Evolutionary conservation across 2,329 filamentous ascomycete genomes (phyloP), one percentile per base, ranked within the genome.

Genomic region (Phialocephala subalpina): DNA sequence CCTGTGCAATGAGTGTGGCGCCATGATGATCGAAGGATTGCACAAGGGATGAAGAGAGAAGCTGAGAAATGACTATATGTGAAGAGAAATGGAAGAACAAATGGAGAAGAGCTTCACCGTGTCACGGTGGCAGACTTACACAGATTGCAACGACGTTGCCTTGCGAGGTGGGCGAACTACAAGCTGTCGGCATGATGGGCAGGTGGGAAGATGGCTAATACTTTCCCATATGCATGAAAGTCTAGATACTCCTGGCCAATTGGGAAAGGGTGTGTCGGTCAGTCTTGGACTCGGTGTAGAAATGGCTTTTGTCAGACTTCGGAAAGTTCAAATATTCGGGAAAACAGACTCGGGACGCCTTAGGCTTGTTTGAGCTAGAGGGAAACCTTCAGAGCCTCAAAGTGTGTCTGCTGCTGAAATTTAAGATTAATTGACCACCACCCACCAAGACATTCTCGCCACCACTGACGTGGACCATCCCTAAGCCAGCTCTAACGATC

Each of bases 381-480:
- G 42, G 42, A 47, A 47, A 47, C 18, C 8, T n/a, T 7, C 6
- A 14, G 42, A 47, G 42, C 45, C 45, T 49, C 45, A 49, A 9
- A 33, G 29, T n/a, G n/a, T n/a, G 18, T 47, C 18, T 25, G n/a
- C 45, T 49, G 45, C 45, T 8, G 6, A 27, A 27, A 33, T 33
- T n/a, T 49, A 49, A 49, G 45, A 49, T 49, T 20, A 25, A 47
- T 47, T 47, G 16, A n/a, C 42, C n/a, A n/a, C 42, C 42, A 47
- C 11, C 7, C n/a, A 49, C 45, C 20, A n/a, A 25, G 45, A 25
- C 45, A 11, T n/a, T 20, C 20, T 20, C 8, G 4, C 16, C 40
- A 33, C 29, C 29, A 33, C 29, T 33, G 29, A 33, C 29, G 29
- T 5, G 9, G 4, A 33, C 9, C 40, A 18, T 18, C 40, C 4